Evolutionary conservation across 495 filamentous ascomycete genomes (phyloP), one percentile per base, ranked within the genome.

Genomic region (Talaromyces proteolyticus): DNA sequence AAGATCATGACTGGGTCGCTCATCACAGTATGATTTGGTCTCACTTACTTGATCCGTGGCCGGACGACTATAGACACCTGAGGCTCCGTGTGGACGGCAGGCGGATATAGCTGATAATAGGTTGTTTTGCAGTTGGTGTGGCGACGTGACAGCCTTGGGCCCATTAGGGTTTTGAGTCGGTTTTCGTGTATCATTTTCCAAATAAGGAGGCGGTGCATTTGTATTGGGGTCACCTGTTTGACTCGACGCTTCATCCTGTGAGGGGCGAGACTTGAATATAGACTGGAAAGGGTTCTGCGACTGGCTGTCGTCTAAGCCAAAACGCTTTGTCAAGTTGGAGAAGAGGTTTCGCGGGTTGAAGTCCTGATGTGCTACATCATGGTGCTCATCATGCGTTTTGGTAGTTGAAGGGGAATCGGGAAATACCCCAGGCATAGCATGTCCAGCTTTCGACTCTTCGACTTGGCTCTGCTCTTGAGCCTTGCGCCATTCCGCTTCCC

Each of bases 11-110:
- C 80, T 84, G 17, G 87, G 84, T 40, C 74, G 85, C 50, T 83
- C 70, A 67, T 95, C 92, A 64, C 93, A 98, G 71, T 96, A 97
- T 0, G 88, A 87, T 42, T 84, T 79, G 44, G 87, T 85, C 63
- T 96, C 90, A 56, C 87, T 86, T 55, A 97, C 83, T 26, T 81
- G 71, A 42, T 81, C 83, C 17, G 86, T 86, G 29, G 80, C 66
- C 0, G 91, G 88, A 2, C 79, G 81, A 23, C 79, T 78, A 64
- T 85, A 91, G 36, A 96, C 59, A 23, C 67, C 68, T 6, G 79
- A 74, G 3, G 88, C 87, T 54, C 88, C 83, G 65, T 94, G 84
- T 16, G 91, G 73, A 20, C 91, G 83, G 41, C 89, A 91, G 19
- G 88, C 81, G 54, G 85, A 77, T 55, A 97, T 85, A 11, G 93